Percentiles rank a stretch among this genome's conserved stretches.
Conservation (phyloP, 2,329 filamentous ascomycete genomes). For the Fusarium bulbicola region DNA sequence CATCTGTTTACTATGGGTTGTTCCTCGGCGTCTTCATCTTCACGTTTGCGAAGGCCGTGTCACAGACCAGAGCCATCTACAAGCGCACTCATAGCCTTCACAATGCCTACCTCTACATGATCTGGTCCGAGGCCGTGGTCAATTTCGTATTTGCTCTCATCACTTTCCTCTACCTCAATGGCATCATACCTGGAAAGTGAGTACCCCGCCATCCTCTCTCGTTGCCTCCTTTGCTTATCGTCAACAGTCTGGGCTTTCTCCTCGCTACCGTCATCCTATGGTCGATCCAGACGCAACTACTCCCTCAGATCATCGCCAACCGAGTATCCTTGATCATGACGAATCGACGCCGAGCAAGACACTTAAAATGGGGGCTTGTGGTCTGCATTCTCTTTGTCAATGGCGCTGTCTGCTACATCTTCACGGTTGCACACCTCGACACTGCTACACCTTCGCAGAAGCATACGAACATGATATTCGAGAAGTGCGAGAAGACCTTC, state of each 20-base stretch:
- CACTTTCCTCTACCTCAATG: conserved; percentile 40
- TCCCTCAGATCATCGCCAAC: conserved; percentile 57
- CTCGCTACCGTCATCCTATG: conserved; percentile 17
- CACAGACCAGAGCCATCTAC: conserved; percentile 36
- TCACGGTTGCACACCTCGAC: conserved; percentile 49
- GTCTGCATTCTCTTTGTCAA: conserved; percentile 49
- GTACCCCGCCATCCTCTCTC: accelerated
- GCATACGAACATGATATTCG: conserved; percentile 33
- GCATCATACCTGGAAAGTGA: conserved; percentile 25
- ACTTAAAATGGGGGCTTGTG: conserved; percentile 50
- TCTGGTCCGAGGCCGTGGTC: conserved; percentile 39
- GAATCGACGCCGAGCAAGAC: conserved; percentile 45
- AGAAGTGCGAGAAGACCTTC: conserved; percentile 53
- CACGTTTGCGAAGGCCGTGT: conserved; percentile 34
- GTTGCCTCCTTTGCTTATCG: not conserved
- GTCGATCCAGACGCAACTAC: conserved; percentile 49
- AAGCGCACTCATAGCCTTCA: conserved; percentile 23
- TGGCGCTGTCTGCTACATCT: conserved; percentile 52
- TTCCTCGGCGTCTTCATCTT: conserved; percentile 43
- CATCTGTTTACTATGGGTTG: conserved; percentile 39
- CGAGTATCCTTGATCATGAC: conserved; percentile 54
- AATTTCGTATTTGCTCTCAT: conserved; percentile 41
- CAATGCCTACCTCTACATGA: conserved; percentile 42
- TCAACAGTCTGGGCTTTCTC: conserved; percentile 12
- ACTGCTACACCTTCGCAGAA: conserved; percentile 9